These are phyloP conservation scores for Elongisporangium undulatum DNA, from an alignment of 352 stramenopile genomes.

Conservation along the genomic window DNA sequence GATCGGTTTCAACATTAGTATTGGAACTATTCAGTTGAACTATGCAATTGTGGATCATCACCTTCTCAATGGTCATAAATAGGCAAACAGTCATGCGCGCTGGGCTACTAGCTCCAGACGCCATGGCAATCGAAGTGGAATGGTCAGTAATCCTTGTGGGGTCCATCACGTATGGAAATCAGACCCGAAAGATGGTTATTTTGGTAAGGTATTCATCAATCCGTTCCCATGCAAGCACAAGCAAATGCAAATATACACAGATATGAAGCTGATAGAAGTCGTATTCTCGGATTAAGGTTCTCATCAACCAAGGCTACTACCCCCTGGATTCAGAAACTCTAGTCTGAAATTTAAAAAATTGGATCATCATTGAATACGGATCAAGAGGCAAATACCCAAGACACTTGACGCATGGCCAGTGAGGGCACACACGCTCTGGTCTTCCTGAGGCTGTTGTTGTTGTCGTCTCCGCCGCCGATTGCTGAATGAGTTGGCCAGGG, in stretches of 20 bases:
- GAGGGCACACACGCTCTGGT: neutral
- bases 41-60: slow-evolving; percentile 76
- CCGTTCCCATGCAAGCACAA: slow-evolving; percentile 22
- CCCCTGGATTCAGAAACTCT: slow-evolving; percentile 88
- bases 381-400: neutral
- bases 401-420: neutral
- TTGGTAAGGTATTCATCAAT: slow-evolving; percentile 79
- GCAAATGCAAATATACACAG: slow-evolving; percentile 2
- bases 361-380: slow-evolving; percentile 74
- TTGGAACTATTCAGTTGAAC: slow-evolving; percentile 71
- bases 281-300: slow-evolving; percentile 72
- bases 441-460: neutral
- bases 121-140: slow-evolving; percentile 19
- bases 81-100: slow-evolving; percentile 3
- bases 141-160: slow-evolving; percentile 74
- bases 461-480: neutral
- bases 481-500: neutral
- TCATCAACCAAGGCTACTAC: slow-evolving; percentile 87
- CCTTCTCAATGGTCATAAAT: slow-evolving; percentile 30
- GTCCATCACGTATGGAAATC: slow-evolving; percentile 87
- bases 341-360: slow-evolving; percentile 85
- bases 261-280: slow-evolving; percentile 8
- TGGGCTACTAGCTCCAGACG: neutral
- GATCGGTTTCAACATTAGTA: slow-evolving; percentile 52
- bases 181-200: slow-evolving; percentile 90